A percentile compares a stretch with the other conserved stretches of the same genome.
Conservation (phyloP, 306 rosid species). For the Begonia masoniana region DNA sequence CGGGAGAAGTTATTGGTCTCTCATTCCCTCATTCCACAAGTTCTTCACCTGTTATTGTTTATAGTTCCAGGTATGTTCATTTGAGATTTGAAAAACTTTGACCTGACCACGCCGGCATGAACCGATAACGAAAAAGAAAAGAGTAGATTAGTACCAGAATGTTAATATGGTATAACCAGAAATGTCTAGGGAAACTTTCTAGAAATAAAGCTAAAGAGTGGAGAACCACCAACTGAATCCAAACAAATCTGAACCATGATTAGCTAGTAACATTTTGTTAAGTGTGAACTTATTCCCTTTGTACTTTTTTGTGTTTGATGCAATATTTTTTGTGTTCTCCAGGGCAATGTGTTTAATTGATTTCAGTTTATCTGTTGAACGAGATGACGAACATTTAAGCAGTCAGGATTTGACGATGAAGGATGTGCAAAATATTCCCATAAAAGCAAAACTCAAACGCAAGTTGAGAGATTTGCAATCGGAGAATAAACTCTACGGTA, state of each 20-base stretch:
- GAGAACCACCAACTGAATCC: too few species aligned
- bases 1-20: slow-evolving; percentile 94
- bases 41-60: slow-evolving; percentile 60
- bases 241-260: too few species aligned
- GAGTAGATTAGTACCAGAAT: not conserved
- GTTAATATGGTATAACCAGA: too few species aligned
- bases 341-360: slow-evolving; percentile 97
- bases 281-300: too few species aligned
- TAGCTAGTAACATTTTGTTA: too few species aligned
- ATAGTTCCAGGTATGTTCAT: slow-evolving; percentile 73
- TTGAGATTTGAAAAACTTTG: not conserved
- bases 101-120: not conserved
- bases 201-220: too few species aligned
- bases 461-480: slow-evolving; percentile 26
- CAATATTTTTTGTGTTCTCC: not conserved
- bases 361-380: slow-evolving; percentile 67
- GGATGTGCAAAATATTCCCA: slow-evolving; percentile 28
- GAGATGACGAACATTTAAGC: slow-evolving; percentile 38
- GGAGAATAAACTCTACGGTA: slow-evolving; percentile 17
- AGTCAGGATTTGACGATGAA: slow-evolving; percentile 34
- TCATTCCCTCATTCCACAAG: slow-evolving; percentile 65
- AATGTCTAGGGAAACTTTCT: too few species aligned
- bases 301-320: not conserved
- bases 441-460: slow-evolving; percentile 40
- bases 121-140: not conserved